These are phyloP conservation scores for Beta vulgaris DNA, from an alignment of 148 eudicot species.

Conservation along the genomic window DNA sequence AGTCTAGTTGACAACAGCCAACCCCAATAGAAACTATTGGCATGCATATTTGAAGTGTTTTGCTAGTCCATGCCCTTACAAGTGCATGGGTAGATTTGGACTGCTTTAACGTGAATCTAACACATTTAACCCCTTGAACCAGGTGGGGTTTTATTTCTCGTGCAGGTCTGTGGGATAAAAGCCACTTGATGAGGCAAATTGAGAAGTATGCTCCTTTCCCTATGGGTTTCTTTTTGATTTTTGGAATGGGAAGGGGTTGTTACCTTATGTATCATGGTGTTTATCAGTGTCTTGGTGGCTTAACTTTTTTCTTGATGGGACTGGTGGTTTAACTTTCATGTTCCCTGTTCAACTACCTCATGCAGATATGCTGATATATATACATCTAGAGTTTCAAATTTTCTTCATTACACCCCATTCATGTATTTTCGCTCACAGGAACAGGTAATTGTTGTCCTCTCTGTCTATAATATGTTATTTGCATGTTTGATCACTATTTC, in stretches of 20 bases:
- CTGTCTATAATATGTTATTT: background rate
- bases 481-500: background rate
- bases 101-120: conserved; percentile 18
- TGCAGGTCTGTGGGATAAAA: conserved; percentile 98
- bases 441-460: conserved; percentile 51
- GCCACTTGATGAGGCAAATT: conserved; percentile 96
- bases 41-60: background rate
- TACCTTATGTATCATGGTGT: too few species aligned
- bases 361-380: conserved; percentile 96
- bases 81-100: conserved; percentile 1
- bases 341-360: background rate
- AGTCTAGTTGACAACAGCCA: too few species aligned
- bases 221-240: too few species aligned
- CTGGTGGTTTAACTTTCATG: background rate
- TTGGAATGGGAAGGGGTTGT: too few species aligned
- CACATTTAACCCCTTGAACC: conserved; percentile 17
- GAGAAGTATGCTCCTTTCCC: conserved; percentile 62
- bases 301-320: background rate
- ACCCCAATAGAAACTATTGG: background rate
- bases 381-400: conserved; percentile 96
- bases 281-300: background rate
- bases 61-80: background rate
- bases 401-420: conserved; percentile 91
- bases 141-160: conserved; percentile 99
- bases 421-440: conserved; percentile 96